phyloP scores from a whole-genome alignment of 306 rosid genomes.

The Prunus dulcis region DNA sequence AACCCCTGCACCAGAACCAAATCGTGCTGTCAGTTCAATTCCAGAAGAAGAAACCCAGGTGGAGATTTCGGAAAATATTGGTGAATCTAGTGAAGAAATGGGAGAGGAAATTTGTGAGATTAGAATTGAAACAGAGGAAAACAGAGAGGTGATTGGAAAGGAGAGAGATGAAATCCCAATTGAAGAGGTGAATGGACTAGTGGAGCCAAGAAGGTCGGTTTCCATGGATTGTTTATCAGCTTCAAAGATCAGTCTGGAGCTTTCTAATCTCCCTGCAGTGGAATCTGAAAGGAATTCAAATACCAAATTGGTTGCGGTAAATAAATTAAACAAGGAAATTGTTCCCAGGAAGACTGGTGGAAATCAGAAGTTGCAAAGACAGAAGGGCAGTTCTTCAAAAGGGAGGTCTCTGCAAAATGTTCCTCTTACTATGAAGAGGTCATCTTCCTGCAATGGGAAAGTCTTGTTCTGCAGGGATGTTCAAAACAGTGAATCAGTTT shows the following conservation, averaged over 20 bases:
- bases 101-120: constrained; percentile 27
- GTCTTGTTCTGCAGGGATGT: constrained; percentile 32
- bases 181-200: constrained; percentile 4
- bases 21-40: constrained; percentile 6
- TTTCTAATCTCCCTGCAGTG: constrained; percentile 13
- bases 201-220: constrained; percentile 51
- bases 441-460: constrained; percentile 60
- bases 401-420: constrained; percentile 19
- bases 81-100: constrained; percentile 6
- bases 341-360: constrained; percentile 30
- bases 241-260: constrained; percentile 32
- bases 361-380: constrained; percentile 27
- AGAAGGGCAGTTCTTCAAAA: constrained; percentile 46
- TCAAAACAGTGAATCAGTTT: constrained; percentile 37
- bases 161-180: constrained; percentile 11
- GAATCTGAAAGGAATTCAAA: constrained; percentile 25
- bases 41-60: constrained; percentile 29
- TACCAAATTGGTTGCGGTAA: neutral
- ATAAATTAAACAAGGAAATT: neutral
- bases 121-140: constrained; percentile 25
- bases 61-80: constrained; percentile 7
- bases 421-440: constrained; percentile 48
- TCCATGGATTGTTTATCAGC: constrained; percentile 58
- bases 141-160: constrained; percentile 16
- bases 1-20: constrained; percentile 15